phyloP scores from a whole-genome alignment of 176 grass and related monocot species.

The Musa beccarii region DNA sequence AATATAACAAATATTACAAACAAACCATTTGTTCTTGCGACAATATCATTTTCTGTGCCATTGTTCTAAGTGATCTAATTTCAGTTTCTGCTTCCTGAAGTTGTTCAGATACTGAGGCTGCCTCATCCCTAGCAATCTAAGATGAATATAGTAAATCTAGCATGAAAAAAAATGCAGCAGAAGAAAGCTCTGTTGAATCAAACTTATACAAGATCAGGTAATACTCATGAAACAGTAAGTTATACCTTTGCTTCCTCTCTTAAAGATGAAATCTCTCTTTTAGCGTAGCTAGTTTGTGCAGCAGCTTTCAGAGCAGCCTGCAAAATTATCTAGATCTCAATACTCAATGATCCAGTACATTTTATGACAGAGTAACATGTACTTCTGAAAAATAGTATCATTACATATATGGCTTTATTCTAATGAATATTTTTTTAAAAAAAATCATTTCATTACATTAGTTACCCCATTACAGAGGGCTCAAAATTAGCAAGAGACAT shows the following conservation, averaged over 20 bases:
- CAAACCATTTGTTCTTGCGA: constrained; percentile 83
- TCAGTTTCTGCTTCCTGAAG: constrained; percentile 45
- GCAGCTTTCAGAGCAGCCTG: constrained; percentile 43
- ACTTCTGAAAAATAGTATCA: neutral
- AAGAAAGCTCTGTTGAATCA: constrained; percentile 11
- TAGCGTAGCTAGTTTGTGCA: constrained; percentile 35
- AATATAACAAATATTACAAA: constrained; percentile 8
- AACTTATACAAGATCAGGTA: constrained; percentile 24
- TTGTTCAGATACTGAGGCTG: constrained; percentile 31
- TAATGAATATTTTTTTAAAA: too few species aligned
- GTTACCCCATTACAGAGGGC: too few species aligned
- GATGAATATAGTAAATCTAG: constrained; percentile 21
- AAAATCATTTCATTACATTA: too few species aligned
- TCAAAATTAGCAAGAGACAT: too few species aligned
- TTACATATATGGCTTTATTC: neutral
- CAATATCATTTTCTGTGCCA: constrained; percentile 64
- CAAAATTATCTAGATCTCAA: constrained; percentile 31
- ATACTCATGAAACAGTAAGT: constrained; percentile 16
- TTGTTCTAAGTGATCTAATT: constrained; percentile 49
- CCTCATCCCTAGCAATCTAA: constrained; percentile 38
- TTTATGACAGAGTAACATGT: neutral
- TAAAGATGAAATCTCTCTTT: constrained; percentile 35
- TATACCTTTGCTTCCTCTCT: constrained; percentile 44
- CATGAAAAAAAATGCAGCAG: constrained; percentile 1
- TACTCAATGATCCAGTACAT: neutral